Percentiles rank a stretch among this genome's conserved stretches.
These are phyloP conservation scores for Prunus kanzakura DNA, from an alignment of 306 rosid species.

Conservation along the genomic window DNA sequence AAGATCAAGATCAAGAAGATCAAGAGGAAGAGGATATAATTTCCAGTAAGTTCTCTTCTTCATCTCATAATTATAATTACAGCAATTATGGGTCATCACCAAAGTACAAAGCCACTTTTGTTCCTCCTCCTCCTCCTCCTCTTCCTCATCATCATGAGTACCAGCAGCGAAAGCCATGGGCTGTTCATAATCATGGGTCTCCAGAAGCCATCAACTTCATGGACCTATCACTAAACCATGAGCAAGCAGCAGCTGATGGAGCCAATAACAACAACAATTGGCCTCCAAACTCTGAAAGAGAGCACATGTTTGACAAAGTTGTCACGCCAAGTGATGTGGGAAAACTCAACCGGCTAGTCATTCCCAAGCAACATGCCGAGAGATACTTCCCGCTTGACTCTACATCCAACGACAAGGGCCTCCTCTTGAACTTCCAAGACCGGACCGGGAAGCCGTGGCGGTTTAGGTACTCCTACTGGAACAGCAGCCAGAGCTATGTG, in stretches of 20 bases:
- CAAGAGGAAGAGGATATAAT: slow-evolving; percentile 19
- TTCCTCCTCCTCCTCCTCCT: neutral
- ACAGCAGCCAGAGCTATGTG: slow-evolving; percentile 90
- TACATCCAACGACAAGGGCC: slow-evolving; percentile 51
- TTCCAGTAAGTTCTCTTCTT: slow-evolving; percentile 4
- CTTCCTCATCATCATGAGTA: neutral
- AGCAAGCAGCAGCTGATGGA: neutral
- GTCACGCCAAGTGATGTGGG: slow-evolving; percentile 94
- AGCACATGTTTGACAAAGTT: slow-evolving; percentile 86
- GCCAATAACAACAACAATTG: neutral
- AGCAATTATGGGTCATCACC: neutral
- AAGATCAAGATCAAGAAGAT: slow-evolving; percentile 39
- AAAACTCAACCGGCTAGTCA: slow-evolving; percentile 80
- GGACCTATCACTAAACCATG: slow-evolving; percentile 2
- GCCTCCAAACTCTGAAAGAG: slow-evolving; percentile 39
- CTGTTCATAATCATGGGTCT: neutral
- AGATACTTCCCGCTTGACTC: slow-evolving; percentile 77
- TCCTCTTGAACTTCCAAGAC: slow-evolving; percentile 67
- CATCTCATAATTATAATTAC: neutral
- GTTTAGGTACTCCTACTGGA: slow-evolving; percentile 90
- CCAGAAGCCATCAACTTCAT: slow-evolving; percentile 20
- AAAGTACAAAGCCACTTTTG: neutral
- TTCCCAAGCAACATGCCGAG: slow-evolving; percentile 85
- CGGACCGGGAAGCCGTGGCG: slow-evolving; percentile 72
- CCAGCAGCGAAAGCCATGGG: neutral